phyloP scores from a whole-genome alignment of 768 basidiomycete genomes.

The Lentinula boryana region DNA sequence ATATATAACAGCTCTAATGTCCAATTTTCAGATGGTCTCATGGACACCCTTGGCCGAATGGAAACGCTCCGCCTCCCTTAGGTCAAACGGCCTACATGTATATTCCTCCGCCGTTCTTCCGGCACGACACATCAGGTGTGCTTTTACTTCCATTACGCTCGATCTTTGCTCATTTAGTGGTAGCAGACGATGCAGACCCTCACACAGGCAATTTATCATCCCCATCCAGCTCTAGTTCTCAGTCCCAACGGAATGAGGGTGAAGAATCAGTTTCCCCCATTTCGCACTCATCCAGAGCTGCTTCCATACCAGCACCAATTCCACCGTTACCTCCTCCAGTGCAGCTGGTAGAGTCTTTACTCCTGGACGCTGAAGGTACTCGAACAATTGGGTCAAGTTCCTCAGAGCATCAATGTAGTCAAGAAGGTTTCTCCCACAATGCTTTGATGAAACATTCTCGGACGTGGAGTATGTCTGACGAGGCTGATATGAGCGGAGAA shows the following conservation, averaged over 20 bases:
- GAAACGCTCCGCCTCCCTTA: conserved; percentile 24
- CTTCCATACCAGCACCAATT: neutral
- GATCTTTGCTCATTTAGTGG: neutral
- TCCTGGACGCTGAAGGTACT: neutral
- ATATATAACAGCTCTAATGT: conserved; percentile 32
- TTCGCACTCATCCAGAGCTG: neutral
- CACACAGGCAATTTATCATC: neutral
- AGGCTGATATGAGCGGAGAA: neutral
- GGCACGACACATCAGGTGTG: conserved; percentile 19
- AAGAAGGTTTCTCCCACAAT: neutral
- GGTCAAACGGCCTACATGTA: conserved; percentile 30
- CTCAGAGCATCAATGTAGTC: neutral
- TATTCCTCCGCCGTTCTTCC: conserved; percentile 42
- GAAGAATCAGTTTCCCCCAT: neutral
- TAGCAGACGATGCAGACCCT: neutral
- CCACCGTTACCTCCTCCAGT: conserved; percentile 1
- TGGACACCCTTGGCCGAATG: conserved; percentile 22
- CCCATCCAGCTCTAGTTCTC: neutral
- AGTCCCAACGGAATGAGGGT: neutral
- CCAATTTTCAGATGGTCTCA: conserved; percentile 30
- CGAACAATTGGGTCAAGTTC: neutral
- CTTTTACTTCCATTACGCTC: conserved; percentile 12
- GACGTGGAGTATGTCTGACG: neutral
- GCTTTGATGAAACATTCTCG: neutral
- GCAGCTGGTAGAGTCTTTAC: neutral